These are phyloP conservation scores for Actinidia arguta DNA, from an alignment of 179 eudicot genomes.

Conservation along the genomic window DNA sequence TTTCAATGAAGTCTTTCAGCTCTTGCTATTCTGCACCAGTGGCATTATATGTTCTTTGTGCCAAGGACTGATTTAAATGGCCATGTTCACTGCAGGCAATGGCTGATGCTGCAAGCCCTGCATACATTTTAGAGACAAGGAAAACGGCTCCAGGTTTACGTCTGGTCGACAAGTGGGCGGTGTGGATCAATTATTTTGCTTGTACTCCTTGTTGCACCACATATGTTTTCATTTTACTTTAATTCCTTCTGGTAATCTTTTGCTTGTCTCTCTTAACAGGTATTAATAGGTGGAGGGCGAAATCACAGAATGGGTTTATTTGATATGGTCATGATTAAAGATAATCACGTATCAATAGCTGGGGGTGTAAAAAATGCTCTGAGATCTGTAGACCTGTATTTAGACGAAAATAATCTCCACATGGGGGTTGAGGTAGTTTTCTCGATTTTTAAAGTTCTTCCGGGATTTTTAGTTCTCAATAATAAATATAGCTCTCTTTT, in stretches of 20 bases:
- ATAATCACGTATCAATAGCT: slow-evolving; percentile 89
- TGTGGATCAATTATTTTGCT: slow-evolving; percentile 44
- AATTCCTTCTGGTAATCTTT: background rate
- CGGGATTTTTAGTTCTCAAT: background rate
- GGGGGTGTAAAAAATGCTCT: slow-evolving; percentile 87
- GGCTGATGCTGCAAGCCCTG: slow-evolving; percentile 97
- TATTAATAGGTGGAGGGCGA: slow-evolving; percentile 90
- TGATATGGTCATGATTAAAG: slow-evolving; percentile 97
- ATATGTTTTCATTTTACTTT: background rate
- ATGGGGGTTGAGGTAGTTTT: slow-evolving; percentile 89
- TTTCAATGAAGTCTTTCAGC: background rate
- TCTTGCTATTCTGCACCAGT: background rate
- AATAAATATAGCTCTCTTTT: background rate
- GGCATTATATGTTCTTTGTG: background rate
- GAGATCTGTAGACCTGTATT: slow-evolving; percentile 75
- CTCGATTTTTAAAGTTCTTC: background rate
- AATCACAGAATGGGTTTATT: slow-evolving; percentile 97
- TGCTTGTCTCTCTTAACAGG: slow-evolving; percentile 46
- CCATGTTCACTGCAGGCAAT: slow-evolving; percentile 60
- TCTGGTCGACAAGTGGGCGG: slow-evolving; percentile 99
- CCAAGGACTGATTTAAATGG: background rate
- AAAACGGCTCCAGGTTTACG: slow-evolving; percentile 98
- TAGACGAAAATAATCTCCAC: slow-evolving; percentile 72
- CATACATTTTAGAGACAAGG: slow-evolving; percentile 87
- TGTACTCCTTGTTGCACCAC: background rate